A percentile compares a stretch with the other conserved stretches of the same genome.
These are phyloP conservation scores for Globisporangium splendens DNA, from an alignment of 352 stramenopile genomes.

Conservation along the genomic window DNA sequence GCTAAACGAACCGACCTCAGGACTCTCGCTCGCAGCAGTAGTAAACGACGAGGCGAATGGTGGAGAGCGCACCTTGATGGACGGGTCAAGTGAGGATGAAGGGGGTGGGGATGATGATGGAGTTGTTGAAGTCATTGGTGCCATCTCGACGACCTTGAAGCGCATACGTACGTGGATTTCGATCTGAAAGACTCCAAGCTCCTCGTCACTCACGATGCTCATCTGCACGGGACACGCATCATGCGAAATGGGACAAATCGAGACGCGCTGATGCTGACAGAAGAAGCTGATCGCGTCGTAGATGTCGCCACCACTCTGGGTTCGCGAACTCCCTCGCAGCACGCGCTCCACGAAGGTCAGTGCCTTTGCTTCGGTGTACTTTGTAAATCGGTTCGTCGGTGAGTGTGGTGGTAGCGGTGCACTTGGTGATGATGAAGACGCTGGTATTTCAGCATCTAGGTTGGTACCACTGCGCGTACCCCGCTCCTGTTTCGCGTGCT, in stretches of 20 bases:
- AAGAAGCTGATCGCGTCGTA: constrained; percentile 80
- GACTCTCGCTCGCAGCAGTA: neutral
- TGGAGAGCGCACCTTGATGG: neutral
- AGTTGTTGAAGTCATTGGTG: constrained; percentile 16
- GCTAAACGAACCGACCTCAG: neutral
- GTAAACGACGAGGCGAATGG: neutral
- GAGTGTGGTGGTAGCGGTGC: constrained; percentile 20
- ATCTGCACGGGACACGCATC: constrained; percentile 59
- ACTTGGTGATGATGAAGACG: neutral
- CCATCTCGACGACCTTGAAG: constrained; percentile 68
- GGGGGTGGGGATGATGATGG: neutral
- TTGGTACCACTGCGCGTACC: neutral
- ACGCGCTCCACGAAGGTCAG: constrained; percentile 72
- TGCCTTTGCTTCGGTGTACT: constrained; percentile 44
- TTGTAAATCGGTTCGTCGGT: constrained; percentile 30
- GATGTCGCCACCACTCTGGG: constrained; percentile 75
- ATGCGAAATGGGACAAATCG: constrained; percentile 67
- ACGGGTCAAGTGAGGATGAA: neutral
- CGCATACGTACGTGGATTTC: constrained; percentile 68
- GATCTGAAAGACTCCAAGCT: constrained; percentile 33
- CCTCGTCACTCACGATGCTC: constrained; percentile 26
- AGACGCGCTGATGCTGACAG: constrained; percentile 51
- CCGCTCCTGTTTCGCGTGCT: constrained; percentile 8
- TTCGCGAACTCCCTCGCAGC: constrained; percentile 60
- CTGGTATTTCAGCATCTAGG: neutral